phyloP scores from a whole-genome alignment of 2,329 filamentous ascomycete genomes.

The Trichoderma breve region DNA sequence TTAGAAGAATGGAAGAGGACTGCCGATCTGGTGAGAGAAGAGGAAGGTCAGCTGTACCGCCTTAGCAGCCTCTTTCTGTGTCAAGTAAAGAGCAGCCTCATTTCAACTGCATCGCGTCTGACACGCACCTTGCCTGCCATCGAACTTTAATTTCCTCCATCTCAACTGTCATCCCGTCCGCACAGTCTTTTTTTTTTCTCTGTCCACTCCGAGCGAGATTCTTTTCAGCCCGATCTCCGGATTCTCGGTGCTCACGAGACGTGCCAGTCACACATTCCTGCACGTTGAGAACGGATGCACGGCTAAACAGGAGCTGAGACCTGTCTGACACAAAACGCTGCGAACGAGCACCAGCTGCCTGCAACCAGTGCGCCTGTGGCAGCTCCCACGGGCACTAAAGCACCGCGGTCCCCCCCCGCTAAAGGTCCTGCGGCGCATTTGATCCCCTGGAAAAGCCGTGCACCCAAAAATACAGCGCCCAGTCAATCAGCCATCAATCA shows the following conservation, averaged over 20 bases:
- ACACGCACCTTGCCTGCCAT: neutral
- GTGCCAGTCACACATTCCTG: neutral
- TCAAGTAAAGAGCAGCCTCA: neutral
- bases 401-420: neutral
- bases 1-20: neutral
- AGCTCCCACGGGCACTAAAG: neutral
- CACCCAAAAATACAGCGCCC: constrained; percentile 1
- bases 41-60: neutral
- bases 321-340: constrained; percentile 8
- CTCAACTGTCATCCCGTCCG: neutral
- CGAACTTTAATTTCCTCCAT: neutral
- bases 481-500: neutral
- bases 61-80: neutral
- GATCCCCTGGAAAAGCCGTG: neutral
- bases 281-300: neutral
- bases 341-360: neutral
- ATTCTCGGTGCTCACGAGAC: neutral
- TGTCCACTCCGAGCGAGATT: too few species aligned
- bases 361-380: neutral
- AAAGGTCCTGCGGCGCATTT: neutral
- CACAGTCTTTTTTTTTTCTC: neutral
- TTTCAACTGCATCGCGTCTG: neutral
- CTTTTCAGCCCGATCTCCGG: neutral
- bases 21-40: neutral
- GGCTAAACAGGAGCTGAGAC: constrained; percentile 1